phyloP scores from a whole-genome alignment of 2,329 filamentous ascomycete species.

The Alternaria postmessia region DNA sequence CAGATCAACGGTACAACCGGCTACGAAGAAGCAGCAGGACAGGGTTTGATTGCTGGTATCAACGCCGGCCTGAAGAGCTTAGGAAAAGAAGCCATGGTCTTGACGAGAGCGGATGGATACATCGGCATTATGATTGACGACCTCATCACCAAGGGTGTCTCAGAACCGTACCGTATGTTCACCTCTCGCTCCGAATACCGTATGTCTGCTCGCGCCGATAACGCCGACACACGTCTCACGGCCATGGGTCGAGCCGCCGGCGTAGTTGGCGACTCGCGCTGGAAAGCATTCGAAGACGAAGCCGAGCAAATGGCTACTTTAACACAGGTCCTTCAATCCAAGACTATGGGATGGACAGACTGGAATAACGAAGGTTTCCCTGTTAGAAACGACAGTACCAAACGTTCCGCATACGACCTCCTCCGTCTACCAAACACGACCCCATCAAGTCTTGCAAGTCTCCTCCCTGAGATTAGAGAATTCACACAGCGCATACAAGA shows the following conservation, averaged over 20 bases:
- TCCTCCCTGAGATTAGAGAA: conserved; percentile 64
- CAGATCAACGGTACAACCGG: conserved; percentile 99
- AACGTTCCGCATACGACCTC: conserved; percentile 79
- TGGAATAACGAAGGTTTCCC: conserved; percentile 77
- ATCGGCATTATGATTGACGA: conserved; percentile 99
- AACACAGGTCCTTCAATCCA: conserved; percentile 65
- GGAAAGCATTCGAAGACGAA: conserved; percentile 73
- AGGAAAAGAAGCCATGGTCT: conserved; percentile 68
- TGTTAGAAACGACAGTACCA: conserved; percentile 70
- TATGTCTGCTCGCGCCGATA: conserved; percentile 90
- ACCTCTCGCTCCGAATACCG: conserved; percentile 95
- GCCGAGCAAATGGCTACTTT: conserved; percentile 73
- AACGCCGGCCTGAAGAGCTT: conserved; percentile 87
- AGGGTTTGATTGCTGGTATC: conserved; percentile 90
- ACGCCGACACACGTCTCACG: conserved; percentile 89
- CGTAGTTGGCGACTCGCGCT: conserved; percentile 79
- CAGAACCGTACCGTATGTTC: conserved; percentile 98
- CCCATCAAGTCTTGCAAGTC: conserved; percentile 63
- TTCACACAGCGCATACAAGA: conserved; percentile 68
- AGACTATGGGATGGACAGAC: conserved; percentile 65
- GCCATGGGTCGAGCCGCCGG: conserved; percentile 77
- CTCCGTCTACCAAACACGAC: conserved; percentile 68
- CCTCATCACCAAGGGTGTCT: conserved; percentile 93
- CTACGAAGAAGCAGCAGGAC: conserved; percentile 95
- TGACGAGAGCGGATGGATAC: conserved; percentile 88